A percentile compares a stretch with the other conserved stretches of the same genome.
Conservation (phyloP, 306 rosid species). For the Vigna reflexopilosa region DNA sequence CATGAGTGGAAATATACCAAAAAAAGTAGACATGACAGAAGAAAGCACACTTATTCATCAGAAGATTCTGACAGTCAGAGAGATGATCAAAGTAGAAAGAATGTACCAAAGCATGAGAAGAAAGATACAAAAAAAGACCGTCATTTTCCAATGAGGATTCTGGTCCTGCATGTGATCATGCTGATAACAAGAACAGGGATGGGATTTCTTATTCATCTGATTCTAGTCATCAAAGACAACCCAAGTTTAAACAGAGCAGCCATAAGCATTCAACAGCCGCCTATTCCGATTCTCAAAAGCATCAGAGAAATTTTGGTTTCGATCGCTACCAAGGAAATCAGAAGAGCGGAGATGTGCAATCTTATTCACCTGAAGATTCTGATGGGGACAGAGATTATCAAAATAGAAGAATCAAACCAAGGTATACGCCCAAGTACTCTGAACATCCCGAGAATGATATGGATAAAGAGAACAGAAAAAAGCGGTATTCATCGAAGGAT, state of each 20-base stretch:
- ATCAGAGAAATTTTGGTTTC: slow-evolving; percentile 31
- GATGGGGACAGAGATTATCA: slow-evolving; percentile 38
- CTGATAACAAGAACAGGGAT: slow-evolving; percentile 37
- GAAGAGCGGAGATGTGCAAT: slow-evolving; percentile 38
- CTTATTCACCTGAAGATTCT: slow-evolving; percentile 48
- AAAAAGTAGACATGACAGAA: slow-evolving; percentile 47
- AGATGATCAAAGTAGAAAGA: slow-evolving; percentile 51
- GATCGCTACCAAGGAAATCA: slow-evolving; percentile 41
- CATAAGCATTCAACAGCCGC: slow-evolving; percentile 41
- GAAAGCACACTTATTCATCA: slow-evolving; percentile 48
- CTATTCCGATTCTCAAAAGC: slow-evolving; percentile 46
- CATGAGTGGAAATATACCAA: slow-evolving; percentile 38
- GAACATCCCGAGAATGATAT: slow-evolving; percentile 35
- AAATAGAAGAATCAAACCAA: slow-evolving; percentile 42
- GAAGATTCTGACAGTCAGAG: slow-evolving; percentile 56
- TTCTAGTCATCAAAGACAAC: slow-evolving; percentile 40
- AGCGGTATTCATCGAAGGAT: slow-evolving; percentile 38
- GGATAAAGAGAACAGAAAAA: slow-evolving; percentile 44
- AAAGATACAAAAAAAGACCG: slow-evolving; percentile 38
- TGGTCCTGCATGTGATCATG: slow-evolving; percentile 35
- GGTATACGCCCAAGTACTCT: slow-evolving; percentile 17
- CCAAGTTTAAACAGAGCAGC: slow-evolving; percentile 41
- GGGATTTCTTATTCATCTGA: slow-evolving; percentile 40
- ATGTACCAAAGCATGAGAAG: slow-evolving; percentile 44
- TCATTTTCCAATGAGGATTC: slow-evolving; percentile 46